A percentile compares a stretch with the other conserved stretches of the same genome.
These are phyloP conservation scores for Hydnum rufescens DNA, from an alignment of 768 basidiomycete species.

Conservation along the genomic window DNA sequence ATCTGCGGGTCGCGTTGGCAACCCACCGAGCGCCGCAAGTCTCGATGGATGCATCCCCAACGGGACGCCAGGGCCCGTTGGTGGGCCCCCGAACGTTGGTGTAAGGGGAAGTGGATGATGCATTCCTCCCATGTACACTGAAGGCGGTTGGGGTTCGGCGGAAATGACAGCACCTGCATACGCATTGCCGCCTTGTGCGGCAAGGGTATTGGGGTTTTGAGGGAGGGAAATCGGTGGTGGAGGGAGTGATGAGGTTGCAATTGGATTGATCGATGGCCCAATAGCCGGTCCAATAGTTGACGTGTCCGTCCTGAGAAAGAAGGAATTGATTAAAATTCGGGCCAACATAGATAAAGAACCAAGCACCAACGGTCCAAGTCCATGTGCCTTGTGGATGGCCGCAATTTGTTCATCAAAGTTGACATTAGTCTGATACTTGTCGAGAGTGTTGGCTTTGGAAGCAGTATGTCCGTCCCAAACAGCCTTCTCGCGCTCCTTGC, in stretches of 20 bases:
- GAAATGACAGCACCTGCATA: conserved; percentile 70
- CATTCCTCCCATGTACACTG: conserved; percentile 19
- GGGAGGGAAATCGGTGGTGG: conserved; percentile 57
- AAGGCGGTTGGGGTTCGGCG: conserved; percentile 81
- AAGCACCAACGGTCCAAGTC: conserved; percentile 57
- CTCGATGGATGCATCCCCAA: conserved; percentile 50
- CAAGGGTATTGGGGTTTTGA: conserved; percentile 24
- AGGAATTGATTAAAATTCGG: background rate
- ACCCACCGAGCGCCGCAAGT: conserved; percentile 37
- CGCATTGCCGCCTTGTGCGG: conserved; percentile 18
- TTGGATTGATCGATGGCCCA: conserved; percentile 74
- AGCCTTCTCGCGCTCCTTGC: conserved; percentile 82
- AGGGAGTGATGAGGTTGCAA: conserved; percentile 32
- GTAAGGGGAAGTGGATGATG: conserved; percentile 22
- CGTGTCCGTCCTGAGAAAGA: conserved; percentile 7
- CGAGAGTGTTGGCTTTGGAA: conserved; percentile 75
- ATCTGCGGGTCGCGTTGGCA: conserved; percentile 51
- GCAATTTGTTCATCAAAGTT: conserved; percentile 97
- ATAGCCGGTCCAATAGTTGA: conserved; percentile 25
- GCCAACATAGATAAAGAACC: conserved; percentile 5
- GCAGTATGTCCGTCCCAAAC: conserved; percentile 99
- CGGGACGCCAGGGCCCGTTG: conserved; percentile 16
- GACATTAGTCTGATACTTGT: conserved; percentile 83
- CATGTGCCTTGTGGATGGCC: conserved; percentile 84
- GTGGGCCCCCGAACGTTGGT: conserved; percentile 32